Percentiles rank a stretch among this genome's conserved stretches.
Evolutionary conservation across 2,329 filamentous ascomycete genomes (phyloP).

Genomic region (Fusarium sp.): DNA sequence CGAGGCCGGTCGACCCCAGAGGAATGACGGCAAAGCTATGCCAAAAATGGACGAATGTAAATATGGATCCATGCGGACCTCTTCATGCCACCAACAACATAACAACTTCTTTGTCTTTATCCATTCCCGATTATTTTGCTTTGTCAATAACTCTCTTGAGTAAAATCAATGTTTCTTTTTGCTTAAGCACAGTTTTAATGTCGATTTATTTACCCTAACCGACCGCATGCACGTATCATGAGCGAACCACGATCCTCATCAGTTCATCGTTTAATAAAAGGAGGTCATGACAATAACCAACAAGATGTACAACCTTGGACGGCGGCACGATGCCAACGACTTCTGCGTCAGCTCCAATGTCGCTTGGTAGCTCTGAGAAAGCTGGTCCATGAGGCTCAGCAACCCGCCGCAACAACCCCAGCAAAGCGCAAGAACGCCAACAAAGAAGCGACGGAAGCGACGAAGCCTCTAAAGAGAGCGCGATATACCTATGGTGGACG

Average conservation of each 20-base stretch:
- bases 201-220: not conserved
- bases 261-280: constrained; percentile 31
- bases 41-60: constrained; percentile 52
- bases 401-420: constrained; percentile 8
- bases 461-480: constrained; percentile 45
- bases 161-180: not conserved
- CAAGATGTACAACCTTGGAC: constrained; percentile 59
- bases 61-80: constrained; percentile 43
- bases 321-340: constrained; percentile 60
- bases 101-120: not conserved
- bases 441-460: not conserved
- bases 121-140: not conserved
- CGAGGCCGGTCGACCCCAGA: constrained; percentile 34
- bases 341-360: constrained; percentile 62
- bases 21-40: constrained; percentile 40
- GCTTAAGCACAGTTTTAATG: not conserved
- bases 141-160: not conserved
- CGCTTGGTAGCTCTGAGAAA: constrained; percentile 58
- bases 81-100: constrained; percentile 15
- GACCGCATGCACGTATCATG: constrained; percentile 16
- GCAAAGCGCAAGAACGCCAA: constrained; percentile 42
- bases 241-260: constrained; percentile 23
- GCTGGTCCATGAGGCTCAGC: constrained; percentile 46
- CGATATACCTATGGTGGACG: constrained; percentile 51
- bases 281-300: constrained; percentile 6